Evolutionary conservation across 805 yeast species (phyloP), one percentile per base, ranked within the genome.

Genomic region (Diddensiella caesifluorescens): DNA sequence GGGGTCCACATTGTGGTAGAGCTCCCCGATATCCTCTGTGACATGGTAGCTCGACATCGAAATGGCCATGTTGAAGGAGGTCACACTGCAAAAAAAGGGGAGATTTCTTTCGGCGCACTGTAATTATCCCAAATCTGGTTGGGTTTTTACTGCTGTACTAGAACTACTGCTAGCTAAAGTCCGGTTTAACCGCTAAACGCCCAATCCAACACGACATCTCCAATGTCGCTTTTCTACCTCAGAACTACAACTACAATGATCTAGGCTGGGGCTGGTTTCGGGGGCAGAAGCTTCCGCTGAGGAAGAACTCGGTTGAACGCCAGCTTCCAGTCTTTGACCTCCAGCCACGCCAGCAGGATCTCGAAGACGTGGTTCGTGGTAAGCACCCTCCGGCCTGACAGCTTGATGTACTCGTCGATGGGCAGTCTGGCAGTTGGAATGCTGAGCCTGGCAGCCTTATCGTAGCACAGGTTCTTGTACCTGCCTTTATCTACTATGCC

Each of bases 361-460:
- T 90, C 95, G 47, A 85, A 83, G n/a, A 92, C 97, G 60, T 90
- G 97, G 23, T 94, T 83, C 0, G 97, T 89, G 0, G 97, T 94
- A 46, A 92, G 68, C 2, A 90, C 97, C 48, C 79, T 77, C 52
- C 97, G 74, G 1, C 97, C 95, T 46, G 84, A 79, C 39, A 92
- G 64, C 50, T 80, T 75, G 44, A 92, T 83, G 56, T 70, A 86
- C 61, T 87, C 86, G 42, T 80, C 94, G 42, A 90, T 86, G 4
- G 98, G 98, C 39, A 90, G 70, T 55, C 85, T 74, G 19, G 79
- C 89, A 1, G 92, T 84, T 31, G 69, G 60, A 15, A 90, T 69
- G 0, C 89, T 87, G 51, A 84, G 63, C 44, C 70, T 65, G 50
- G 79, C 72, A 0, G 97, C 97, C 61, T 89, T 92, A 49, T 83